Percentiles rank a stretch among this genome's conserved stretches.
These are phyloP conservation scores for Nicotiana attenuata DNA, from an alignment of 257 asterid species.

Conservation along the genomic window DNA sequence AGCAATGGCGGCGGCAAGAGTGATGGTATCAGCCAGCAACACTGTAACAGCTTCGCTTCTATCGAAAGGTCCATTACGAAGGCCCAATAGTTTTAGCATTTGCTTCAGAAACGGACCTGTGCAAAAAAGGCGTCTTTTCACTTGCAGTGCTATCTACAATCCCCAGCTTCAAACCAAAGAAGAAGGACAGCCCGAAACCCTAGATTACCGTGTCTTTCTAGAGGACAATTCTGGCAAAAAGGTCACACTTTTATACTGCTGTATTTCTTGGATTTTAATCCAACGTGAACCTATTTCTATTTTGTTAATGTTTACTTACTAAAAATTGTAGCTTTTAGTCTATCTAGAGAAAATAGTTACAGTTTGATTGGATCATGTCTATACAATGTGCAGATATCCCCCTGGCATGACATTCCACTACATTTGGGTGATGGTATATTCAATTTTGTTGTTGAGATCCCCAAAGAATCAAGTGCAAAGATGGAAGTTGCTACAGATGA, in stretches of 20 bases:
- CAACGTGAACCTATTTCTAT: not conserved
- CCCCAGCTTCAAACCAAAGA: conserved; percentile 64
- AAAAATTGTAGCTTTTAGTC: not conserved
- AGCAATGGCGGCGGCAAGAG: conserved; percentile 75
- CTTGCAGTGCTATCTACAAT: conserved; percentile 72
- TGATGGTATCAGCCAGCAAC: conserved; percentile 50
- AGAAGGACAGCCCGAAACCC: conserved; percentile 88
- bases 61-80: conserved; percentile 30
- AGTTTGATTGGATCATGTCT: not conserved
- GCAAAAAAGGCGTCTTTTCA: conserved; percentile 58
- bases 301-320: not conserved
- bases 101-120: conserved; percentile 16
- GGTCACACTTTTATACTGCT: conserved; percentile 26
- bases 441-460: conserved; percentile 88
- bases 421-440: conserved; percentile 79
- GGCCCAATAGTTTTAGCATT: conserved; percentile 34
- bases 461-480: conserved; percentile 96
- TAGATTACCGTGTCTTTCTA: conserved; percentile 85
- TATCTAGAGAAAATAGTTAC: not conserved
- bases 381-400: conserved; percentile 60
- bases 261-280: not conserved
- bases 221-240: conserved; percentile 75
- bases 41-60: conserved; percentile 45
- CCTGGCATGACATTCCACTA: conserved; percentile 95
- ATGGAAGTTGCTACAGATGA: conserved; percentile 99